These are phyloP conservation scores for Fusarium temperatum DNA, from an alignment of 2,329 filamentous ascomycete genomes.

Conservation along the genomic window DNA sequence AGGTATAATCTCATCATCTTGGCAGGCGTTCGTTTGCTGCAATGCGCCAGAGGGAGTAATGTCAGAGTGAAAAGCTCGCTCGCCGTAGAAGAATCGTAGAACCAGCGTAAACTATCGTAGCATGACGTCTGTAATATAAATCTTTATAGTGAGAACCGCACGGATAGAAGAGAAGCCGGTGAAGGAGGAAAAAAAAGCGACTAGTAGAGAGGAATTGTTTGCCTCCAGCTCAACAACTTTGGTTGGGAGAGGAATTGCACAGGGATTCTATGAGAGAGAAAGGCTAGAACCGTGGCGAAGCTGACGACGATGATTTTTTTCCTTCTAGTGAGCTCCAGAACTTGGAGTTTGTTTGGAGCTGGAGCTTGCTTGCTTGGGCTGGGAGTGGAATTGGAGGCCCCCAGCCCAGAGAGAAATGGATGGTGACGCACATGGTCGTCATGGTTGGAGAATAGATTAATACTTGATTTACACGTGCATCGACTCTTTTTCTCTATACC, in stretches of 20 bases:
- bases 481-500: neutral
- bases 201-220: constrained; percentile 7
- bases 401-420: constrained; percentile 17
- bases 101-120: constrained; percentile 18
- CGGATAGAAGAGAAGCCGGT: constrained; percentile 8
- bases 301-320: constrained; percentile 37
- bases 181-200: neutral
- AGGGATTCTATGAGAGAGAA: neutral
- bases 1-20: constrained; percentile 95
- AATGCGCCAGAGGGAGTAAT: neutral
- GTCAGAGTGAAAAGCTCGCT: neutral
- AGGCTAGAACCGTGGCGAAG: constrained; percentile 36
- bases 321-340: constrained; percentile 1
- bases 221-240: constrained; percentile 20
- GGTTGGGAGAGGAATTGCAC: neutral
- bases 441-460: constrained; percentile 36
- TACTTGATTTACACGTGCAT: constrained; percentile 35
- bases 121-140: constrained; percentile 24
- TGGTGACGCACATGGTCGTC: constrained; percentile 47
- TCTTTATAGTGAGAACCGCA: constrained; percentile 1
- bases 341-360: neutral
- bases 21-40: neutral
- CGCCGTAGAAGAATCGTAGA: neutral
- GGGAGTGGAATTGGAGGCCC: constrained; percentile 28
- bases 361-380: neutral